Evolutionary conservation across 1,284 basidiomycete species (phyloP), one percentile per base, ranked within the genome.

Genomic region (Ceratobasidium sp.): DNA sequence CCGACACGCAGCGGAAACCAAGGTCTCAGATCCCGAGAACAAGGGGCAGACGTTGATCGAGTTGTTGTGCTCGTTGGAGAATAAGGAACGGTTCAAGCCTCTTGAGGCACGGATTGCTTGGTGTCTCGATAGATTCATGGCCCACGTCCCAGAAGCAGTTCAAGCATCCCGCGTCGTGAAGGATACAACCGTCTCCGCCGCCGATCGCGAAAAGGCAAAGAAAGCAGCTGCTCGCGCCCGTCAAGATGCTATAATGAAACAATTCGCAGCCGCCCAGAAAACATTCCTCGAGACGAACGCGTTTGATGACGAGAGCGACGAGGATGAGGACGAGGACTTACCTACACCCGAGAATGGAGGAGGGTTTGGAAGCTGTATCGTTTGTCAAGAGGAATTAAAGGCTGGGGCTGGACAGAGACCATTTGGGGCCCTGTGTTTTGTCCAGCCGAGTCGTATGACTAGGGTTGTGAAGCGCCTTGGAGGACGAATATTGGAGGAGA

Each of bases 331-430:
- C 30, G 84, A 82, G 7, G 42, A 46, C 42, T n/a, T 16, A n/a
- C 42, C 16, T 36, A 11, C 33, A 11, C 33, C 33, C 33, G 33
- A 36, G 33, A 36, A 36, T 11, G 53, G 2, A 29, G 11, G 53
- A n/a, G 70, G 67, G 23, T 86, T 25, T 89, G 97, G 96, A 0
- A 90, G 89, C 27, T 99, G 97, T 77, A 99, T 99, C 72, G 92
- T 99, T 7, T 99, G 97, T 75, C 97, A 99, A 77, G 97, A 99
- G 77, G 90, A 94, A 70, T 85, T 98, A 56, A 56, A 49, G 53
- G 52, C 52, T 23, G 64, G 64, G 2, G 90, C 87, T 70, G 78
- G 82, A 0, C 79, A 83, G 13, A 84, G 85, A 70, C 82, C 91
- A 0, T 98, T 98, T 75, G 97, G 97, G 13, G 87, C 87, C 54